phyloP scores from a whole-genome alignment of 2,329 filamentous ascomycete genomes.

The Fusarium incarnatum region DNA sequence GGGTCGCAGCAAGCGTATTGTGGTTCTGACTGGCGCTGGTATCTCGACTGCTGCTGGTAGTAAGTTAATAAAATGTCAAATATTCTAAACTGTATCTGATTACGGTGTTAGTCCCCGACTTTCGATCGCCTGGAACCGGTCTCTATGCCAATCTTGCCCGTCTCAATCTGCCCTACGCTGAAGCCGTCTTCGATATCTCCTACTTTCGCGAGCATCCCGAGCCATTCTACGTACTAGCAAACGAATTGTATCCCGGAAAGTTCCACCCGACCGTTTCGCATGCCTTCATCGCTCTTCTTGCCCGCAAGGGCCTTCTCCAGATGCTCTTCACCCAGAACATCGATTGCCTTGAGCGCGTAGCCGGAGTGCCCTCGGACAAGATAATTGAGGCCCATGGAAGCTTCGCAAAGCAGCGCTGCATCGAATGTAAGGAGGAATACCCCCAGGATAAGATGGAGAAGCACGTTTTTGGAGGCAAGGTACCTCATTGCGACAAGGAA shows the following conservation, averaged over 20 bases:
- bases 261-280: conserved; percentile 92
- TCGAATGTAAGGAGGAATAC: conserved; percentile 82
- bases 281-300: conserved; percentile 85
- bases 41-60: conserved; percentile 81
- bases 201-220: conserved; percentile 88
- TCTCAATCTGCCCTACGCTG: conserved; percentile 86
- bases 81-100: conserved; percentile 10
- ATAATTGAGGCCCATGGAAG: conserved; percentile 96
- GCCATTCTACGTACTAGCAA: conserved; percentile 92
- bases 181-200: conserved; percentile 92
- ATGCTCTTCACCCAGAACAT: conserved; percentile 99
- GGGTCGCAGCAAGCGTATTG: conserved; percentile 75
- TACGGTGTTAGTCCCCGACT: conserved; percentile 80
- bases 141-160: conserved; percentile 92
- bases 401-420: conserved; percentile 90
- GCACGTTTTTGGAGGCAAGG: conserved; percentile 72
- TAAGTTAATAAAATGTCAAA: conserved; percentile 45
- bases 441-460: conserved; percentile 79
- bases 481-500: conserved; percentile 73
- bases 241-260: conserved; percentile 90
- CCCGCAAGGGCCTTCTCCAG: conserved; percentile 80
- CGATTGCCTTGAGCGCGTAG: conserved; percentile 89
- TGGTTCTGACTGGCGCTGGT: conserved; percentile 91
- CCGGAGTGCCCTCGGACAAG: conserved; percentile 82
- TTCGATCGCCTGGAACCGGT: conserved; percentile 91